A percentile compares a stretch with the other conserved stretches of the same genome.
phyloP scores from a whole-genome alignment of 257 asterid species.

The Phtheirospermum japonicum region DNA sequence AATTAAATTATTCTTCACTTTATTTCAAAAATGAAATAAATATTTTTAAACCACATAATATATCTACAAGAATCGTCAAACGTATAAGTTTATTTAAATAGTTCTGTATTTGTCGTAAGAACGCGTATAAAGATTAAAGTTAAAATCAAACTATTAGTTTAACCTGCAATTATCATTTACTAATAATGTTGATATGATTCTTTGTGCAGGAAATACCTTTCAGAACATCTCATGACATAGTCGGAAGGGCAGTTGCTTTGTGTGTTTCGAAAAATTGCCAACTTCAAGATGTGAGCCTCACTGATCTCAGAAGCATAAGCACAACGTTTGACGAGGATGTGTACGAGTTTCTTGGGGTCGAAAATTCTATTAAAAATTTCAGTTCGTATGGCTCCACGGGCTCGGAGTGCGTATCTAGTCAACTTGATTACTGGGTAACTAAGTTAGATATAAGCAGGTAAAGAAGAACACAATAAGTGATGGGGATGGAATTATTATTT shows the following conservation, averaged over 20 bases:
- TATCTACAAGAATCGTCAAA: no score
- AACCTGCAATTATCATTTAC: not conserved
- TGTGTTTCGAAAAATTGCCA: slow-evolving; percentile 64
- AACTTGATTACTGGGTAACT: slow-evolving; percentile 67
- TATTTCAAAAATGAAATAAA: no score
- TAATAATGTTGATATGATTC: slow-evolving; percentile 12
- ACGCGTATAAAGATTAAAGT: no score
- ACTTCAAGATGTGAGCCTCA: slow-evolving; percentile 67
- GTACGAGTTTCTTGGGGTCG: slow-evolving; percentile 77
- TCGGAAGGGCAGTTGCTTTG: slow-evolving; percentile 79
- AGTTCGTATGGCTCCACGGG: slow-evolving; percentile 97
- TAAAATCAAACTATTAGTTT: not conserved
- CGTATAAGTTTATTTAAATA: no score
- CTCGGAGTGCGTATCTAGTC: slow-evolving; percentile 80
- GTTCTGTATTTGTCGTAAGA: no score
- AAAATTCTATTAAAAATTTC: slow-evolving; percentile 78
- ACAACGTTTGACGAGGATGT: slow-evolving; percentile 72
- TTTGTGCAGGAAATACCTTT: slow-evolving; percentile 78
- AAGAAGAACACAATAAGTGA: not conserved
- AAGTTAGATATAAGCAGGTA: slow-evolving; percentile 43
- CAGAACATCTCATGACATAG: slow-evolving; percentile 92
- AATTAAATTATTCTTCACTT: no score
- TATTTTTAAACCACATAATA: no score
- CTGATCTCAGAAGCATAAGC: slow-evolving; percentile 57
- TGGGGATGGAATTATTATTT: not conserved